These are phyloP conservation scores for Solanum appendiculatum DNA, from an alignment of 257 asterid genomes.

Conservation along the genomic window DNA sequence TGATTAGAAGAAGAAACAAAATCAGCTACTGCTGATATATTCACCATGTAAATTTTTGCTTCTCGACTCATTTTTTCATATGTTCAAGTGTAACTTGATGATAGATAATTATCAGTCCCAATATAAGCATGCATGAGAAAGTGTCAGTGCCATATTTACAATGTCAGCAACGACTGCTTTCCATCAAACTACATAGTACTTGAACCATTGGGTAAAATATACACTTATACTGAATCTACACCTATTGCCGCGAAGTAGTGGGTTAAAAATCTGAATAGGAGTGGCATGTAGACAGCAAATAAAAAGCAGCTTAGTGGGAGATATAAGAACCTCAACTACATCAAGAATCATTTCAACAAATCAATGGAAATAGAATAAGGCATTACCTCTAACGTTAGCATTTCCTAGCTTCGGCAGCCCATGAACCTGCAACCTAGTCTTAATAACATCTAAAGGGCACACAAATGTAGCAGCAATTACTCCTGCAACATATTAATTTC, in stretches of 20 bases:
- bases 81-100: background rate
- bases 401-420: constrained; percentile 62
- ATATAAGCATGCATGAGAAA: background rate
- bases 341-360: background rate
- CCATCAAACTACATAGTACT: background rate
- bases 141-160: background rate
- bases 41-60: background rate
- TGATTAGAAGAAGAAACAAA: constrained; percentile 18
- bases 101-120: background rate
- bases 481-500: constrained; percentile 45
- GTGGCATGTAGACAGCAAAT: background rate
- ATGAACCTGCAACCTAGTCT: constrained; percentile 95
- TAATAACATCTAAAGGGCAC: constrained; percentile 95
- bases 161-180: background rate
- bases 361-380: background rate
- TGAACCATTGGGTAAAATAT: background rate
- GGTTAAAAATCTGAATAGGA: background rate
- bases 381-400: constrained; percentile 63
- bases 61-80: background rate
- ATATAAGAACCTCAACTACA: background rate
- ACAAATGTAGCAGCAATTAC: constrained; percentile 96
- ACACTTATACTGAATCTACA: background rate
- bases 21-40: background rate
- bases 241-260: background rate
- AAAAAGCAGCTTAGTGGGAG: background rate